Percentiles rank a stretch among this genome's conserved stretches.
These are phyloP conservation scores for Withania somnifera DNA, from an alignment of 305 asterid genomes.

Conservation along the genomic window DNA sequence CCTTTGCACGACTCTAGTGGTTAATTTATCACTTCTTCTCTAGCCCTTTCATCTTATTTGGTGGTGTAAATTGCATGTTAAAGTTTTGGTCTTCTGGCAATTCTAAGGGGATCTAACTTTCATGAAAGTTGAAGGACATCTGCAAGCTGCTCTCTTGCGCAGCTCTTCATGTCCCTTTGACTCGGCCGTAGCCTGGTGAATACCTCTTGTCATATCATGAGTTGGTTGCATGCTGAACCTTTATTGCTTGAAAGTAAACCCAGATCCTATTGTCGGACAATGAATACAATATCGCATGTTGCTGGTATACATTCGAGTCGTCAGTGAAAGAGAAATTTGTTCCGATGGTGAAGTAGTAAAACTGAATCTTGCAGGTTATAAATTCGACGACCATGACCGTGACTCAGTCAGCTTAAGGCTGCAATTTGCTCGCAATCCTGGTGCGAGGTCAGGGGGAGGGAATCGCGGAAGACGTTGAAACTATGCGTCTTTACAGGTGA, in stretches of 20 bases:
- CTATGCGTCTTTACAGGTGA: conserved; percentile 50
- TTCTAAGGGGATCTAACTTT: not conserved
- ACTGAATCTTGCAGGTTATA: conserved; percentile 80
- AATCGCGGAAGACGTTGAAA: conserved; percentile 63
- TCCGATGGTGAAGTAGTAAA: conserved; percentile 30
- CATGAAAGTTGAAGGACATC: not conserved
- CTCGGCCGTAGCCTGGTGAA: not conserved
- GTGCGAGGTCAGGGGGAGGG: conserved; percentile 89
- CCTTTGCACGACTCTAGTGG: not conserved
- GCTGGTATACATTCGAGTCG: not conserved
- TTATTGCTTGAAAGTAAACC: not conserved
- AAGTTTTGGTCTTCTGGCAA: not conserved
- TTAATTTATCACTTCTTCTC: not conserved
- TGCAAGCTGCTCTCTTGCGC: not conserved
- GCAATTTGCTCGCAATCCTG: conserved; percentile 80
- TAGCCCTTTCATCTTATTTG: not conserved
- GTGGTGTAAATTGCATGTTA: not conserved
- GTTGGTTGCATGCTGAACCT: not conserved
- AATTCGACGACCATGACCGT: conserved; percentile 71
- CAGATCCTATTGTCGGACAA: not conserved
- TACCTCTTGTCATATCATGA: not conserved
- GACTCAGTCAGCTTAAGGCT: conserved; percentile 62
- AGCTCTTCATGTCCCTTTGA: not conserved
- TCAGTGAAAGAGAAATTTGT: not conserved
- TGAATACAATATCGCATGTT: not conserved